These are phyloP conservation scores for Penicillium bovifimosum DNA, from an alignment of 495 filamentous ascomycete species.

Conservation along the genomic window DNA sequence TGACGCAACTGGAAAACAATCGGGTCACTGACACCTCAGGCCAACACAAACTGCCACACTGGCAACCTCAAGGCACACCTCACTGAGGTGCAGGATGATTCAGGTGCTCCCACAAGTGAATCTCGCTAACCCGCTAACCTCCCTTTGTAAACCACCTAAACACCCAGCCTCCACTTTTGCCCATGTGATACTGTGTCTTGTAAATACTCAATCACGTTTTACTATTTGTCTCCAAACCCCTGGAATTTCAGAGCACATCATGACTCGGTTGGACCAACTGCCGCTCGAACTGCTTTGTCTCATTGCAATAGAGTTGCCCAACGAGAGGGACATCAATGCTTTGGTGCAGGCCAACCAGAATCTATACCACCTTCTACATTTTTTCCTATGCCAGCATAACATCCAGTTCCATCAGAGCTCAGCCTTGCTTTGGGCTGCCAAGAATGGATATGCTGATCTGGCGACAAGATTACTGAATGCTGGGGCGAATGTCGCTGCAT, in stretches of 20 bases:
- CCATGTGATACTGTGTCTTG: too few relatives aligned
- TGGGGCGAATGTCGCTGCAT: neutral
- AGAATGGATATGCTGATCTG: neutral
- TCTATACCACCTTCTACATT: neutral
- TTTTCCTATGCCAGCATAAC: neutral
- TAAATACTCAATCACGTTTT: too few relatives aligned
- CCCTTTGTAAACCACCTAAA: too few relatives aligned
- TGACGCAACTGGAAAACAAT: conserved; percentile 18
- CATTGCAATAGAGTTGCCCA: neutral
- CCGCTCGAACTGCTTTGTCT: neutral
- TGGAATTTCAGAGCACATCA: neutral
- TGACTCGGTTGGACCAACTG: neutral
- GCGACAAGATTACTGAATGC: neutral
- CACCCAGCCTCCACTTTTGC: too few relatives aligned
- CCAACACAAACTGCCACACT: conserved; percentile 4
- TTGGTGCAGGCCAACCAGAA: neutral
- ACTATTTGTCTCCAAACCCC: neutral
- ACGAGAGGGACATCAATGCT: neutral
- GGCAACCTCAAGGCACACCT: too few relatives aligned
- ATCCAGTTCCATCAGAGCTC: neutral
- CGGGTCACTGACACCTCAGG: conserved; percentile 7
- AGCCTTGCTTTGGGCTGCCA: neutral
- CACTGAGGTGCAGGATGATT: too few relatives aligned
- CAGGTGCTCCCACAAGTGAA: too few relatives aligned
- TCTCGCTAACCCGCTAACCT: too few relatives aligned